phyloP scores from a whole-genome alignment of 2,329 filamentous ascomycete genomes.

The Fusarium irregulare region DNA sequence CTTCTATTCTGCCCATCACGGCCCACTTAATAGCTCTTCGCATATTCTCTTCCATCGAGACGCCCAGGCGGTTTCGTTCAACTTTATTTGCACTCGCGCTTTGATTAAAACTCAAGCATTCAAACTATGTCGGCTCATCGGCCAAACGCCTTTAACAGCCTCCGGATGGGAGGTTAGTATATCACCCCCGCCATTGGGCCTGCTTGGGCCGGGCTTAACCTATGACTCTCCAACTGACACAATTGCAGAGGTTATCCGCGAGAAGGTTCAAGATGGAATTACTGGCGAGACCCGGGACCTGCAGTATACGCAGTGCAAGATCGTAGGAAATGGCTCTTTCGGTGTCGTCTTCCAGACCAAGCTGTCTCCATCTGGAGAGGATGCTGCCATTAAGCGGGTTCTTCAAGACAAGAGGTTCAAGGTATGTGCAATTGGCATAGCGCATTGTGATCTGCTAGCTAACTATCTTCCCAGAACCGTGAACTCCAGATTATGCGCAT shows the following conservation, averaged over 20 bases:
- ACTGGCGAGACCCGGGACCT: constrained; percentile 97
- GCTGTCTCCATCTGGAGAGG: constrained; percentile 95
- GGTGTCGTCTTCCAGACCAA: constrained; percentile 99
- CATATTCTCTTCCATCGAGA: constrained; percentile 46
- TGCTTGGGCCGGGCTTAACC: constrained; percentile 2
- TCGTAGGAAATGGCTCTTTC: constrained; percentile 98
- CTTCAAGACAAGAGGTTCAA: constrained; percentile 99
- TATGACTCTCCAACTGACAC: constrained; percentile 29
- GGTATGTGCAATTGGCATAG: constrained; percentile 62
- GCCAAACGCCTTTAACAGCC: constrained; percentile 84
- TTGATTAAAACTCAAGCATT: constrained; percentile 43
- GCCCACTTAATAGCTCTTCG: constrained; percentile 44
- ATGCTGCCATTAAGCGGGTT: constrained; percentile 98
- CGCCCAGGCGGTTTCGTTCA: constrained; percentile 38
- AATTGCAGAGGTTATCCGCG: constrained; percentile 87
- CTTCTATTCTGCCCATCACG: constrained; percentile 52
- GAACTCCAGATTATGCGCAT: constrained; percentile 99
- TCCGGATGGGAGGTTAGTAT: constrained; percentile 96
- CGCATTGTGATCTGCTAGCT: constrained; percentile 14
- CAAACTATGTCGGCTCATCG: constrained; percentile 85
- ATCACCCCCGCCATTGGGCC: constrained; percentile 20
- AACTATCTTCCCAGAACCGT: constrained; percentile 78
- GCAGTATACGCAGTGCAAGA: constrained; percentile 99
- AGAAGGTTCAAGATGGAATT: constrained; percentile 98
- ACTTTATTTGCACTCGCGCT: constrained; percentile 44